Conservation (phyloP, 768 basidiomycete genomes). For the Neoboletus subvelutipes region DNA sequence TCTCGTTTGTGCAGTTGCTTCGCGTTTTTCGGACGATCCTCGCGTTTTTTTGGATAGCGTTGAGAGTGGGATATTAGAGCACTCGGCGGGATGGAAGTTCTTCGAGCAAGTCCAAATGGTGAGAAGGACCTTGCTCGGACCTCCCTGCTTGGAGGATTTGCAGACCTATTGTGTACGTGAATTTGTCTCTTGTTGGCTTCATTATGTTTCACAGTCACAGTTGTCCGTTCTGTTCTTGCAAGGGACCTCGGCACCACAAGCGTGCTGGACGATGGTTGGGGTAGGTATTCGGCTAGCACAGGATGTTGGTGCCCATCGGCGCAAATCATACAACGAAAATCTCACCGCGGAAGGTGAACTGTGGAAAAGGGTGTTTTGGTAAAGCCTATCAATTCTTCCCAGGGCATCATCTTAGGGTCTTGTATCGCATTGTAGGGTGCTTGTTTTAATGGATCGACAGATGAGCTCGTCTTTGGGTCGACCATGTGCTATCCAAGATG, state of each 20-base stretch:
- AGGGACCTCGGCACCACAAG: constrained; percentile 59
- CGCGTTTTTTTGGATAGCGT: constrained; percentile 43
- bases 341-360: constrained; percentile 53
- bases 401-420: not conserved
- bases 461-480: constrained; percentile 58
- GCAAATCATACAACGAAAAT: constrained; percentile 31
- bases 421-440: constrained; percentile 20
- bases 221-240: constrained; percentile 54
- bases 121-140: constrained; percentile 54
- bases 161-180: constrained; percentile 61
- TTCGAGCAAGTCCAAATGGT: constrained; percentile 56
- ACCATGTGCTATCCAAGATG: constrained; percentile 65
- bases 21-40: constrained; percentile 55
- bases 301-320: constrained; percentile 57
- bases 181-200: constrained; percentile 5
- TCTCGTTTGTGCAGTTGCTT: constrained; percentile 68
- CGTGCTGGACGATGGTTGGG: constrained; percentile 68
- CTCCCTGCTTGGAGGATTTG: constrained; percentile 64
- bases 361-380: constrained; percentile 59
- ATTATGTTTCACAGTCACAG: constrained; percentile 30
- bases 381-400: not conserved
- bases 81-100: constrained; percentile 54
- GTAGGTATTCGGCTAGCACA: constrained; percentile 57
- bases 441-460: constrained; percentile 31
- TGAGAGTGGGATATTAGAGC: constrained; percentile 31